Base-by-base conservation (phyloP, 768 basidiomycete species). In the Leccinum longicurvipes region DNA sequence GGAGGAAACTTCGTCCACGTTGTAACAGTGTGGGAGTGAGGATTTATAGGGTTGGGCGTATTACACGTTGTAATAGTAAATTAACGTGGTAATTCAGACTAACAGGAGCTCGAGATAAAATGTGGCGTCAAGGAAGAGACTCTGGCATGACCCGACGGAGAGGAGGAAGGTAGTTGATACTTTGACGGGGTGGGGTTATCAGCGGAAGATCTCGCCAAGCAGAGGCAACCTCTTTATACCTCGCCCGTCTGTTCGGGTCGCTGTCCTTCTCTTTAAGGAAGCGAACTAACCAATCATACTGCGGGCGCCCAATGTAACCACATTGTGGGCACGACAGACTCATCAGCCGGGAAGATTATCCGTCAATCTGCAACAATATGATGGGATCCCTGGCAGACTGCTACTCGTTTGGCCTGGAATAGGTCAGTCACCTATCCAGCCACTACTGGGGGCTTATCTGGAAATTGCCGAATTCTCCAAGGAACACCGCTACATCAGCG, bases 191-290 rank as follows among this genome's bases (percentile, higher is more conserved):
- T 23, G 23, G 45, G 8, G 11, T 42, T 50, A 34, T 53, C 24
- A 46, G 42, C n/a, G 51, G 54, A 41, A 46, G 34, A 56, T 57
- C 53, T 46, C 36, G 45, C 50, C 31, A 21, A 15, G 23, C n/a
- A 24, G 27, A 7, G 21, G 5, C 15, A 27, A 31, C 44, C 11
- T 29, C n/a, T 54, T 59, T 66, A 66, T 66, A 65, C 39, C 25
- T 12, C 21, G 17, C 34, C 41, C 28, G 28, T 29, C 10, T 57
- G 11, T 47, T 66, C 61, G 64, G 56, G 7, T 56, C 48, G 56
- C 6, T 2, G 3, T 4, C 2, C 9, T 49, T 63, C 56, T 54
- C 34, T 46, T 58, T 55, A 3, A 3, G 41, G 63, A 25, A 28
- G 49, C n/a, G n/a, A 44, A 12, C 2, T 29, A 28, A 11, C 8